Base-by-base conservation (phyloP, 129 eudicot species). In the Oenanthe sinensis region DNA sequence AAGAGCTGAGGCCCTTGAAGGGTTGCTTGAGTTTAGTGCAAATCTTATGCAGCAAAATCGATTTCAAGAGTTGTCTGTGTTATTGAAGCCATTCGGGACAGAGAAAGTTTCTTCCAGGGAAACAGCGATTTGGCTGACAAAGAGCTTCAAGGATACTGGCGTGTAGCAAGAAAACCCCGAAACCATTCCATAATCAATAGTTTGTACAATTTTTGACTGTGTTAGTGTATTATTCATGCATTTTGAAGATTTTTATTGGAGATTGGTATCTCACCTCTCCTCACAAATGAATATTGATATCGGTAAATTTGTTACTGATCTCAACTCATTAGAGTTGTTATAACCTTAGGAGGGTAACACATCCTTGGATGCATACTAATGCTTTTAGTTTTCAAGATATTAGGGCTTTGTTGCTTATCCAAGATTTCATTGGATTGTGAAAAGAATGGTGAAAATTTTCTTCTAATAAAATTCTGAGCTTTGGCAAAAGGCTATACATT, bases 21-120 rank as follows among this genome's bases (percentile, higher is more conserved):
- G 98, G 81, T n/a, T 95, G 86, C 91, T 95, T 26, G 98, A 95
- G 88, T 92, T 95, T 58, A 91, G 97, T 74, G 98, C 98, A 2
- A 88, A 89, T 62, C 86, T 95, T 0, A 75, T 95, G 89, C 96
- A 90, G 86, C 98, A 91, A 74, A 91, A 91, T 71, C 80, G 97
- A 69, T 85, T 92, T 30, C 97, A 90, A 4, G 98, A 95, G 86
- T 87, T 95, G 8, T 76, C 87, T 6, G 96, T 95, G 75, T 79
- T 95, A 60, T 78, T 95, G 87, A 95, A 87, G 79, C 98, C 98
- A 1, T 95, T 95, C 44, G 98, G 98, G 0, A 92, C 89, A 0
- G 97, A 91, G 79, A 95, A 95, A 84, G 98, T 86, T 54, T 95
- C 98, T 36, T 92, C 98, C 1, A 80, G 97, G 75, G 98, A 92